Evolutionary conservation across 305 asterid species (phyloP), one percentile per base, ranked within the genome.

Genomic region (Lippia alba): DNA sequence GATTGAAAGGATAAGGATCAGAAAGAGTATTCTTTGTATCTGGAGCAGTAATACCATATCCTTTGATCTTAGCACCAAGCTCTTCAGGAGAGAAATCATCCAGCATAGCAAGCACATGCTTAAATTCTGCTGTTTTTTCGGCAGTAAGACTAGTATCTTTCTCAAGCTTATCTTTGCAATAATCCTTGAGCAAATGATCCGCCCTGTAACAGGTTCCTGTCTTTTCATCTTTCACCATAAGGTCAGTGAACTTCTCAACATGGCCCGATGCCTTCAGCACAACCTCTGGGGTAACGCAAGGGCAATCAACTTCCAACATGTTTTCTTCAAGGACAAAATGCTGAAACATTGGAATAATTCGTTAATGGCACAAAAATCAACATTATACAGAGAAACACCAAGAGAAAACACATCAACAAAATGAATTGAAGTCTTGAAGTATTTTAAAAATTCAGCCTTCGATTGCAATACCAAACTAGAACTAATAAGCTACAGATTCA

Each of bases 251-350:
- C 83, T 90, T 90, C 33, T 92, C 97, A 48, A 92, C 98, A 60
- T 92, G 98, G 53, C 98, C 97, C 3, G 98, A 92, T 3, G 98
- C 98, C 85, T 90, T 90, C 67, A 92, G 87, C 81, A 92, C 98
- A 48, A 76, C 72, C 78, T 90, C 98, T 8, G 97, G 98, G 4
- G 98, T 92, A 49, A 92, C 97, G 71, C 98, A 90, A 0, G 98
- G 96, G 73, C 98, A 90, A 78, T 92, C 98, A 56, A 92, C 91
- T 74, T 92, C 98, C 59, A 92, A 66, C 98, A 92, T 90, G 80
- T 83, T 90, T 79, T 92, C 98, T 78, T 89, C 96, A 6, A 83
- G 88, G 33, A 90, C 97, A 80, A 92, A 92, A 85, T 92, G 97
- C 98, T 92, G 93, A 40, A 67, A 72, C 41, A 57, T 40, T 19